Evolutionary conservation across 805 yeast genomes (phyloP).

Genomic region (Lipomyces anomalus): DNA sequence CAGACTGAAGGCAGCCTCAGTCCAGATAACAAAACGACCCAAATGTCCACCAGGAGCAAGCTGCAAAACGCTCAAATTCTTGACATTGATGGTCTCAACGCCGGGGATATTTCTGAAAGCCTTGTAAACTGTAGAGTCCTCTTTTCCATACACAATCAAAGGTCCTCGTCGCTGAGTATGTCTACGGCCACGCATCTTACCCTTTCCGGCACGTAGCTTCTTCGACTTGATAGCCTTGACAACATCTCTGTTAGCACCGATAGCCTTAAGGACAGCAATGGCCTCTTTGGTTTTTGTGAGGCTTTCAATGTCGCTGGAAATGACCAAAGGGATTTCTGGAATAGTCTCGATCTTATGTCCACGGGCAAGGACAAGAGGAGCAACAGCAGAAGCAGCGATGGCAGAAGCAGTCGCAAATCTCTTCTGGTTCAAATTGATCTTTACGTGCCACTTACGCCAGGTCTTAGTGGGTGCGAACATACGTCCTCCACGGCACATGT

Average conservation of each 20-base stretch:
- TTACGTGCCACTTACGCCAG: conserved; percentile 99
- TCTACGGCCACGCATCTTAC: conserved; percentile 99
- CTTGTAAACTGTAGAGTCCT: conserved; percentile 96
- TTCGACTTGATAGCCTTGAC: conserved; percentile 96
- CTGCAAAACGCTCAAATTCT: conserved; percentile 90
- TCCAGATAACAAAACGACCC: conserved; percentile 99
- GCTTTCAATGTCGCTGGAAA: conserved; percentile 86
- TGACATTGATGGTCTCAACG: conserved; percentile 94
- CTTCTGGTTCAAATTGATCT: conserved; percentile 99
- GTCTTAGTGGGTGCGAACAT: conserved; percentile 99
- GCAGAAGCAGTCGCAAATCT: conserved; percentile 99
- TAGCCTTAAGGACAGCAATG: conserved; percentile 93
- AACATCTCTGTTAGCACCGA: conserved; percentile 98
- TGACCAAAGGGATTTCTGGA: conserved; percentile 97
- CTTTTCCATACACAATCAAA: conserved; percentile 85
- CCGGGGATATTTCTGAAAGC: conserved; percentile 99
- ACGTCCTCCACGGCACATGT: conserved; percentile 99
- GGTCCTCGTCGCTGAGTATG: conserved; percentile 99
- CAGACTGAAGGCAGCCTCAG: conserved; percentile 95
- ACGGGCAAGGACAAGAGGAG: conserved; percentile 97
- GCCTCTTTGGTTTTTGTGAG: conserved; percentile 97
- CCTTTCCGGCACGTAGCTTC: conserved; percentile 99
- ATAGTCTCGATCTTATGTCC: conserved; percentile 99
- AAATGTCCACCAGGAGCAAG: conserved; percentile 99
- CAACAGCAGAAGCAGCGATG: conserved; percentile 97